Conservation (phyloP, 129 eudicot genomes). For the Dittrichia graveolens region DNA sequence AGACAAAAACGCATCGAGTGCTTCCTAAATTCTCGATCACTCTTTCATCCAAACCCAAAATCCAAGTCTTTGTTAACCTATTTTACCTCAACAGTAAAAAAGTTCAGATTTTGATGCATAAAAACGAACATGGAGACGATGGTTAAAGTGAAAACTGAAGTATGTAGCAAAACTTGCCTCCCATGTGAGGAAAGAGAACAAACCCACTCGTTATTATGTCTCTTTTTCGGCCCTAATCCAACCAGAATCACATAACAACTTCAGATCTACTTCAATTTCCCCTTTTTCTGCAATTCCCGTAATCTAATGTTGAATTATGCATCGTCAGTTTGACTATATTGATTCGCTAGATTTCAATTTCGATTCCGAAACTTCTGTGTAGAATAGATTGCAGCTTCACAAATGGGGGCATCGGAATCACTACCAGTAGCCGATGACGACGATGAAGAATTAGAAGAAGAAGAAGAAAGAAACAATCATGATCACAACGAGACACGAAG, state of each 20-base stretch:
- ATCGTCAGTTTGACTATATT: background rate
- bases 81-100: constrained; percentile 1
- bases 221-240: constrained; percentile 38
- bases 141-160: constrained; percentile 20
- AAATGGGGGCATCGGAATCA: constrained; percentile 84
- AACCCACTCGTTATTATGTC: constrained; percentile 26
- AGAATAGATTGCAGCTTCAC: background rate
- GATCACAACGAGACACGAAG: constrained; percentile 32
- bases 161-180: background rate
- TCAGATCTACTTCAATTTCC: constrained; percentile 40
- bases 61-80: background rate
- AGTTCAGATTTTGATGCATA: background rate
- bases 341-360: constrained; percentile 15
- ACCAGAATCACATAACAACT: constrained; percentile 28
- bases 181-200: constrained; percentile 30
- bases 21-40: background rate
- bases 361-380: constrained; percentile 12
- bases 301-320: constrained; percentile 21
- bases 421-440: constrained; percentile 50
- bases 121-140: background rate
- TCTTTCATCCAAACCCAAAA: background rate
- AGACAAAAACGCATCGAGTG: constrained; percentile 4
- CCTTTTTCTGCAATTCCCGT: background rate
- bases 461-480: constrained; percentile 43
- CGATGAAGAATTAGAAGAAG: constrained; percentile 56